These are phyloP conservation scores for Phytopythium cucurbitacearum DNA, from an alignment of 352 stramenopile species.

Conservation along the genomic window DNA sequence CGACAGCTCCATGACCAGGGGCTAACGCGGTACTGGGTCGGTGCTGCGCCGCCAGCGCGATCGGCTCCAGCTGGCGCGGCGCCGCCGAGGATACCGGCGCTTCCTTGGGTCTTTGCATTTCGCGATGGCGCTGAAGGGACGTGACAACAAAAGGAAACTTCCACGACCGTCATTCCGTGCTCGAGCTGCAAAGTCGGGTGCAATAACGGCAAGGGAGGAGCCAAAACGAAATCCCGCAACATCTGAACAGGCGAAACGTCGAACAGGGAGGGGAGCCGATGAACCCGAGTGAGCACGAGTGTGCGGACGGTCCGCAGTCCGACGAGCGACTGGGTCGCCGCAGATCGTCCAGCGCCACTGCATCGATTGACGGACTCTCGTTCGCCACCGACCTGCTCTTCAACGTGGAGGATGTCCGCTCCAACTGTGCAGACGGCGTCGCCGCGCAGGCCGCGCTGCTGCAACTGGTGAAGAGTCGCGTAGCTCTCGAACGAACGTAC, in stretches of 20 bases:
- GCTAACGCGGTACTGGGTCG: neutral
- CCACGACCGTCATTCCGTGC: neutral
- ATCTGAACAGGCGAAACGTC: too few species aligned
- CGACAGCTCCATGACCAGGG: neutral
- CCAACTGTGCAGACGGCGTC: slow-evolving; percentile 37
- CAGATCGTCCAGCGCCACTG: too few species aligned
- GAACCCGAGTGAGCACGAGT: neutral
- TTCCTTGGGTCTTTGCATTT: neutral
- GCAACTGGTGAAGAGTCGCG: slow-evolving; percentile 61
- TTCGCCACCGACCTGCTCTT: slow-evolving; percentile 82
- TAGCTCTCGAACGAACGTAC: slow-evolving; percentile 71
- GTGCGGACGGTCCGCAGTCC: too few species aligned
- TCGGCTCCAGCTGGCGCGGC: slow-evolving; percentile 21
- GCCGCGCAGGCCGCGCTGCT: slow-evolving; percentile 52
- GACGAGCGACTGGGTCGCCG: too few species aligned
- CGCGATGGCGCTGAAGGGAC: neutral
- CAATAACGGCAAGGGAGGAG: neutral
- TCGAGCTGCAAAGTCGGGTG: neutral
- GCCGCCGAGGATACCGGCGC: neutral
- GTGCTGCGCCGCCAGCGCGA: slow-evolving; percentile 5
- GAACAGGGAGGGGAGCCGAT: neutral
- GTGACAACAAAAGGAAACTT: neutral
- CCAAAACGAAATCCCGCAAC: too few species aligned
- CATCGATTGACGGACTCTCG: slow-evolving; percentile 14
- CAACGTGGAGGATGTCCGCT: slow-evolving; percentile 62